phyloP scores from a whole-genome alignment of 768 basidiomycete genomes.

The Postia placenta region DNA sequence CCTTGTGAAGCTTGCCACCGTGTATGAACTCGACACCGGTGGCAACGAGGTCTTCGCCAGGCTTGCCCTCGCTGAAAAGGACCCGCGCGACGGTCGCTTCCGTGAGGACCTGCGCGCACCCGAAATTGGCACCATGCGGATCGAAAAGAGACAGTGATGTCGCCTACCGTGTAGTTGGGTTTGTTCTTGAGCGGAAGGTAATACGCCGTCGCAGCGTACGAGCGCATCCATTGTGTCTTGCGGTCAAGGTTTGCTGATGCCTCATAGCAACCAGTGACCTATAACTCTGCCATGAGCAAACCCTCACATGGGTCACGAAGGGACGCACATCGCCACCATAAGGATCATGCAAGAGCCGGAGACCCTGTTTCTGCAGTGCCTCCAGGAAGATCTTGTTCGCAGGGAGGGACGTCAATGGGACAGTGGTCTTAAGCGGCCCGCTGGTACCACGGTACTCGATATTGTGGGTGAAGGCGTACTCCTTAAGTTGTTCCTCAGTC shows the following conservation, averaged over 20 bases:
- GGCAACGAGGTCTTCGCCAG: slow-evolving; percentile 19
- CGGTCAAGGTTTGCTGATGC: slow-evolving; percentile 12
- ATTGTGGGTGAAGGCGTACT: slow-evolving; percentile 1
- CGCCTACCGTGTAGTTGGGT: slow-evolving; percentile 1
- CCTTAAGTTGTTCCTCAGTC: background rate
- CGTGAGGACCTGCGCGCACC: slow-evolving; percentile 19
- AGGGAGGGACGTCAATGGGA: background rate
- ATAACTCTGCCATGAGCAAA: too few relatives aligned
- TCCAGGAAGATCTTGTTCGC: background rate
- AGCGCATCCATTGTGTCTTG: slow-evolving; percentile 14
- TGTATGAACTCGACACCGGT: slow-evolving; percentile 31
- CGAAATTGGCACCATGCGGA: slow-evolving; percentile 10
- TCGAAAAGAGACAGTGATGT: background rate
- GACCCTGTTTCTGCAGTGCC: slow-evolving; percentile 1
- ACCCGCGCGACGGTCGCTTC: slow-evolving; percentile 16
- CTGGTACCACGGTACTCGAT: background rate
- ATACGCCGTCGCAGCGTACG: slow-evolving; percentile 16
- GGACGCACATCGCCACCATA: slow-evolving; percentile 5
- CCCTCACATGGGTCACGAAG: too few relatives aligned
- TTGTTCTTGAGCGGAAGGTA: background rate
- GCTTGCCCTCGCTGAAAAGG: slow-evolving; percentile 3
- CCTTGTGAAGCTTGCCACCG: slow-evolving; percentile 20
- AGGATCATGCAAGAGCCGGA: background rate
- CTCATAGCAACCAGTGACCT: slow-evolving; percentile 5
- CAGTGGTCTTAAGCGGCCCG: slow-evolving; percentile 1